Conservation (phyloP, 805 yeast genomes). For the Candida xyloterini region DNA sequence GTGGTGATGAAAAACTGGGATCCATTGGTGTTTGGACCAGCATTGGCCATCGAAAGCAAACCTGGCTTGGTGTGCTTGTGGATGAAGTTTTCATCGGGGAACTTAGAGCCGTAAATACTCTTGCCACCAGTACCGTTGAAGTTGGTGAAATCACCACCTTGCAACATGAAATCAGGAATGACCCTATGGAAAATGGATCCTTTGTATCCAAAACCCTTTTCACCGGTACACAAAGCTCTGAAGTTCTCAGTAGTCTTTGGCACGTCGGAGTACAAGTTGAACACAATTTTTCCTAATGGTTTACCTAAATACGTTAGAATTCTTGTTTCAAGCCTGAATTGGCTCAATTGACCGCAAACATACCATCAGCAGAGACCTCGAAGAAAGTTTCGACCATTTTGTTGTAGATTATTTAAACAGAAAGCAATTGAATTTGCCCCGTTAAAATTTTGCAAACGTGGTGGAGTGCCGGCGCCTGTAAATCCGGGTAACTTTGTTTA, state of each 20-base stretch:
- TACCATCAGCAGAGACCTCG: conserved; percentile 40
- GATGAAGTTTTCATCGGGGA: conserved; percentile 61
- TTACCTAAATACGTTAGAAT: conserved; percentile 22
- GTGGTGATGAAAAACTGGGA: conserved; percentile 89
- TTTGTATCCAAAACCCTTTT: conserved; percentile 89
- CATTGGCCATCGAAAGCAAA: conserved; percentile 86
- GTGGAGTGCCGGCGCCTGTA: background rate
- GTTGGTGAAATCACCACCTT: conserved; percentile 87
- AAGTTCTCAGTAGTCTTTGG: conserved; percentile 82
- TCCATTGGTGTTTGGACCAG: conserved; percentile 91
- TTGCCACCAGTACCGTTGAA: conserved; percentile 94
- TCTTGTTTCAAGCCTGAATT: background rate
- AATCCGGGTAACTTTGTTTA: conserved; percentile 7
- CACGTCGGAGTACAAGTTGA: conserved; percentile 86
- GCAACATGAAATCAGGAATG: conserved; percentile 94
- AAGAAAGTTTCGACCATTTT: conserved; percentile 36
- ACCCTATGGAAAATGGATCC: conserved; percentile 93
- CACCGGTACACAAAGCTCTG: conserved; percentile 84
- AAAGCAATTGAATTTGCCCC: conserved; percentile 8
- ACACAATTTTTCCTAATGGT: conserved; percentile 57
- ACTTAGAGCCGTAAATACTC: conserved; percentile 71
- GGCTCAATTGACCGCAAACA: conserved; percentile 13
- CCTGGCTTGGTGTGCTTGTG: conserved; percentile 79
- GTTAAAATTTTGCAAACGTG: conserved; percentile 10
- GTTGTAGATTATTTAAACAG: background rate